Conservation (phyloP, 164 flowering plant genomes). For the Litsea cubeba region DNA sequence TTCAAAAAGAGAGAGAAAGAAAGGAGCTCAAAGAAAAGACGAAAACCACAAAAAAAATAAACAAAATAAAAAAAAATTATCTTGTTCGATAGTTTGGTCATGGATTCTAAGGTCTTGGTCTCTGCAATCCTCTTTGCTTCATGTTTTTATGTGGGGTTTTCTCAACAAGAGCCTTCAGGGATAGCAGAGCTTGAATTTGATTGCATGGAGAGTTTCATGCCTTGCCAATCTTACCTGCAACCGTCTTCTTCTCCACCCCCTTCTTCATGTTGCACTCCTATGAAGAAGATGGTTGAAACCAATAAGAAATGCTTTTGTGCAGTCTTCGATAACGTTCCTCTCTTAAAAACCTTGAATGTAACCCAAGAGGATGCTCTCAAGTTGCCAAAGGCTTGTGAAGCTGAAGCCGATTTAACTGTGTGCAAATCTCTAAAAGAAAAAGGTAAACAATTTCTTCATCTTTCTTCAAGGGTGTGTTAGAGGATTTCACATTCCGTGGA, state of each 20-base stretch:
- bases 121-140: constrained; percentile 8
- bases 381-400: constrained; percentile 36
- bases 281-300: constrained; percentile 26
- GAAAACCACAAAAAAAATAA: too few species aligned
- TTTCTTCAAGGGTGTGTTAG: too few species aligned
- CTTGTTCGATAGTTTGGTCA: neutral
- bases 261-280: constrained; percentile 31
- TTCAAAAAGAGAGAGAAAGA: too few species aligned
- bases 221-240: constrained; percentile 31
- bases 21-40: too few species aligned
- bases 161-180: neutral
- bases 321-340: constrained; percentile 15
- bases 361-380: constrained; percentile 27
- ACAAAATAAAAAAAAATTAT: too few species aligned
- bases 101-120: constrained; percentile 5
- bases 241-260: constrained; percentile 20
- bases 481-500: too few species aligned
- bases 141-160: constrained; percentile 11
- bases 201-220: constrained; percentile 33
- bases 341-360: constrained; percentile 24
- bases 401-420: constrained; percentile 18
- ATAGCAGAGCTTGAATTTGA: neutral
- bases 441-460: too few species aligned
- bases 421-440: constrained; percentile 16
- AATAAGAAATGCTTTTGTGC: constrained; percentile 31